Conservation (phyloP, 495 filamentous ascomycete genomes). For the Penicillium simplicissimum region DNA sequence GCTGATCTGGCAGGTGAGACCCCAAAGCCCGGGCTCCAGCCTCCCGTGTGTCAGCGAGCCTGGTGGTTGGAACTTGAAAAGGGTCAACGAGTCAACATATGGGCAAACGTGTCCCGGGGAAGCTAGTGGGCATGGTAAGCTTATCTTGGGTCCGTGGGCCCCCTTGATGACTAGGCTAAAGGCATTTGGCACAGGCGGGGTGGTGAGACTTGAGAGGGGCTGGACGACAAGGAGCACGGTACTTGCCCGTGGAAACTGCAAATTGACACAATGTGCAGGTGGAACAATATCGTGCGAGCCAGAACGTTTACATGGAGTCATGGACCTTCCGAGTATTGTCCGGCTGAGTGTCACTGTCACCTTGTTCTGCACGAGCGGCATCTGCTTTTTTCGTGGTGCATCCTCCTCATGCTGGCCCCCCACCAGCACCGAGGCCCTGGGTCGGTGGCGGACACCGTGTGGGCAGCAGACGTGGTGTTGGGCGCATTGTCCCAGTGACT, state of each 20-base stretch:
- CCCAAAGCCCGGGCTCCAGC: not conserved
- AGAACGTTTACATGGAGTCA: not conserved
- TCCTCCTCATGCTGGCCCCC: not conserved
- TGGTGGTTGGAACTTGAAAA: not conserved
- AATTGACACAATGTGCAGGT: not conserved
- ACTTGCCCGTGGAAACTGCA: not conserved
- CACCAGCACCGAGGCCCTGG: constrained; percentile 11
- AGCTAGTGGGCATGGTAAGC: not conserved
- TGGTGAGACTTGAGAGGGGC: not conserved
- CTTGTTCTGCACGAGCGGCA: constrained; percentile 8
- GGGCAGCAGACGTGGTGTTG: not conserved
- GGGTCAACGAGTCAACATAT: not conserved
- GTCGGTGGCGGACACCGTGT: constrained; percentile 3
- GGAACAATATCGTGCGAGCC: no score
- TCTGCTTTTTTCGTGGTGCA: not conserved
- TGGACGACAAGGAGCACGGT: not conserved
- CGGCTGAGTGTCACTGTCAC: not conserved
- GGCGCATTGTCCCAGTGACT: not conserved
- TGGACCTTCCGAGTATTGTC: not conserved
- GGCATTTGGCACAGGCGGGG: no score
- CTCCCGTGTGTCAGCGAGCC: not conserved
- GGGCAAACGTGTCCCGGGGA: not conserved
- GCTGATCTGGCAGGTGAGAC: constrained; percentile 11
- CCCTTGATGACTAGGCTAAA: not conserved
- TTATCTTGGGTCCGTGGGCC: not conserved